Evolutionary conservation across 2,329 filamentous ascomycete species (phyloP).

Genomic region (Pestalotiopsis sp.): DNA sequence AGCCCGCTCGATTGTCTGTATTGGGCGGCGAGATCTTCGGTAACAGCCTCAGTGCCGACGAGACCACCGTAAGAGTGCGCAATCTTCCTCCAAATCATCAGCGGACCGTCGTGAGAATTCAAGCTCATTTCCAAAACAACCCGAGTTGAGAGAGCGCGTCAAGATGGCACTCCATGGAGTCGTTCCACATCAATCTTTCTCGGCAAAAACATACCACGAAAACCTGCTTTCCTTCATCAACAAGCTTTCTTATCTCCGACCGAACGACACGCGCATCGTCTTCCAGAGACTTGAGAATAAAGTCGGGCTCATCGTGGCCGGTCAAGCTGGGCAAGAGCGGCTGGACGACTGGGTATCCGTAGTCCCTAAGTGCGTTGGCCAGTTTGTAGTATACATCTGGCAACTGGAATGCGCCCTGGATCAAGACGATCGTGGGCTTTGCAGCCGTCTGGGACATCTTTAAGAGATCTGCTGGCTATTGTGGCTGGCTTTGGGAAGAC

Average conservation of each 20-base stretch:
- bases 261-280: slow-evolving; percentile 6
- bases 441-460: background rate
- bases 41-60: slow-evolving; percentile 21
- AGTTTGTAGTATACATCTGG: slow-evolving; percentile 13
- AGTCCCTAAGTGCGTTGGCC: background rate
- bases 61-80: slow-evolving; percentile 28
- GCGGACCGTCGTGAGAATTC: no score
- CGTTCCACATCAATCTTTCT: no score
- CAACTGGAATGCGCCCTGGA: slow-evolving; percentile 13
- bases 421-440: slow-evolving; percentile 11
- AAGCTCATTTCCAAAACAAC: no score
- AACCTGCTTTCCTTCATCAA: slow-evolving; percentile 15
- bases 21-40: slow-evolving; percentile 15
- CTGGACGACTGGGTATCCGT: slow-evolving; percentile 11
- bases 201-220: slow-evolving; percentile 15
- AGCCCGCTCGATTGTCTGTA: slow-evolving; percentile 8
- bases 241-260: background rate
- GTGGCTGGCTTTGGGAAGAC: no score
- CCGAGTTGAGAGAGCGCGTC: no score
- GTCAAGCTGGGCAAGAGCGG: slow-evolving; percentile 9
- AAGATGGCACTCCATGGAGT: background rate
- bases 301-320: slow-evolving; percentile 2
- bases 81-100: background rate
- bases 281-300: slow-evolving; percentile 6
- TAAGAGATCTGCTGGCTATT: no score